phyloP scores from a whole-genome alignment of 192 early-diverging fungal species.

The Backusella psychrophila region DNA sequence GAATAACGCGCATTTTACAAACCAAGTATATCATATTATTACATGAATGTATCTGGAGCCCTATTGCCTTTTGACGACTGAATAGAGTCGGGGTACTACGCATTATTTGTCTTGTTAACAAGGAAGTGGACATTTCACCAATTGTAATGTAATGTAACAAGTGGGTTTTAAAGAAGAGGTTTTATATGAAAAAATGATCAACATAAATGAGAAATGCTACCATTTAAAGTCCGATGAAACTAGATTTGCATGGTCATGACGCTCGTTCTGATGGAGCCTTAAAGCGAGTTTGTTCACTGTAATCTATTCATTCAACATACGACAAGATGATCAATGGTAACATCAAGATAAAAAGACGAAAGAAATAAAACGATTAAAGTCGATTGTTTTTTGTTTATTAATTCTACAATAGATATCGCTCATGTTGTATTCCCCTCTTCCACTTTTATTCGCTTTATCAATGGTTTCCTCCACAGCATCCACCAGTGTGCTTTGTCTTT shows the following conservation, averaged over 20 bases:
- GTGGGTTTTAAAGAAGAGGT: not conserved
- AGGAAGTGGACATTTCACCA: not conserved
- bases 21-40: not conserved
- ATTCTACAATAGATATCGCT: no score
- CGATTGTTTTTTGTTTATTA: not conserved
- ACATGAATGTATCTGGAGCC: not conserved
- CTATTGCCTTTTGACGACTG: not conserved
- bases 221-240: not conserved
- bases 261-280: no score
- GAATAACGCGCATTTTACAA: not conserved
- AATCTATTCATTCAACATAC: not conserved
- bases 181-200: not conserved
- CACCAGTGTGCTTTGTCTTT: slow-evolving; percentile 5
- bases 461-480: slow-evolving; percentile 22
- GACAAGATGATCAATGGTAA: no score
- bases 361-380: not conserved
- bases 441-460: not conserved
- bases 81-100: not conserved
- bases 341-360: no score
- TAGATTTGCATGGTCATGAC: no score
- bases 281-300: not conserved
- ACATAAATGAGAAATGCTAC: not conserved
- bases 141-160: not conserved
- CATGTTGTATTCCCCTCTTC: no score
- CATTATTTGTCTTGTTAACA: not conserved